Percentiles rank a stretch among this genome's conserved stretches.
phyloP scores from a whole-genome alignment of 352 stramenopile genomes.

The Globisporangium paddicum region DNA sequence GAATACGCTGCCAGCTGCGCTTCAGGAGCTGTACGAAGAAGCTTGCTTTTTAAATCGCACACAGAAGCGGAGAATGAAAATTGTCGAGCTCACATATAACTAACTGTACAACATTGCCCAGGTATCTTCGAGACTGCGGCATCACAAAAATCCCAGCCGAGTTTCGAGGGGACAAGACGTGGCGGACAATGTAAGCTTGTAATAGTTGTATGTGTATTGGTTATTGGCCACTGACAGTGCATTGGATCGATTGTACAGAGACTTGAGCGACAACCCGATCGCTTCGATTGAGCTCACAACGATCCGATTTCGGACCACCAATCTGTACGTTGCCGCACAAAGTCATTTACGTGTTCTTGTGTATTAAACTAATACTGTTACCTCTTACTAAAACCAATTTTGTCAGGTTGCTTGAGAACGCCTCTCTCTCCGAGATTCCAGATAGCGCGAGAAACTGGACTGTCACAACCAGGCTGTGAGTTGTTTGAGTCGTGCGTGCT shows the following conservation, averaged over 20 bases:
- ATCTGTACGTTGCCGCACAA: constrained; percentile 1
- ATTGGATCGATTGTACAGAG: neutral
- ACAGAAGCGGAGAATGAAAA: neutral
- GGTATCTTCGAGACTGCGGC: constrained; percentile 9
- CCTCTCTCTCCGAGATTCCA: constrained; percentile 10
- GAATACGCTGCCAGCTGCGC: constrained; percentile 14
- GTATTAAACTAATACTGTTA: no score
- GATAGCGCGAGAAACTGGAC: constrained; percentile 10
- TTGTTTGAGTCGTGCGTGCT: no score
- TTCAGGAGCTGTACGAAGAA: constrained; percentile 9
- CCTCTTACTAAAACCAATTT: neutral
- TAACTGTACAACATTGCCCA: no score
- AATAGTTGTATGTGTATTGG: no score
- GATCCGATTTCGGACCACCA: constrained; percentile 11
- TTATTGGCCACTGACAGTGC: neutral
- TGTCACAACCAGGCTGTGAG: constrained; percentile 9
- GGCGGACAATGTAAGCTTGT: constrained; percentile 9
- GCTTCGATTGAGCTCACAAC: constrained; percentile 8
- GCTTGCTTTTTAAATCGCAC: no score
- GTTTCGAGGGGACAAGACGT: constrained; percentile 15
- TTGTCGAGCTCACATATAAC: no score
- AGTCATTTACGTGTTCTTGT: no score
- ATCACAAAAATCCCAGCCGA: constrained; percentile 10
- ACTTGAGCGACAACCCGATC: constrained; percentile 16
- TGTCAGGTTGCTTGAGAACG: constrained; percentile 9